A percentile compares a stretch with the other conserved stretches of the same genome.
phyloP scores from a whole-genome alignment of 2,329 filamentous ascomycete species.

The Pestalotiopsis sp. region DNA sequence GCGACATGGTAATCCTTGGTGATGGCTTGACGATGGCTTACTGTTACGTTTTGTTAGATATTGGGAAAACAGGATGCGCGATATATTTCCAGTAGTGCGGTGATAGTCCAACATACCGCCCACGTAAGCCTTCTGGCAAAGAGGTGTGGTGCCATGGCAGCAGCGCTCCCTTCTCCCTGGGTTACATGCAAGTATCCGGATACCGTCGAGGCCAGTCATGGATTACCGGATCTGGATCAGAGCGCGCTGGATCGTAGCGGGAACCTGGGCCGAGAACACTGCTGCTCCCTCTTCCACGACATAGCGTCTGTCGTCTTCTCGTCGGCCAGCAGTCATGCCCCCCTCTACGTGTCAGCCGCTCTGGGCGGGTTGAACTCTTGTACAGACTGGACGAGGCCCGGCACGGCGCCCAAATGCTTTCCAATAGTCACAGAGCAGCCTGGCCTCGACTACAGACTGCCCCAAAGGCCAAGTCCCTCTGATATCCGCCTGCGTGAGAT shows the following conservation, averaged over 20 bases:
- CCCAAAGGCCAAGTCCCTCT: neutral
- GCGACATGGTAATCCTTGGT: neutral
- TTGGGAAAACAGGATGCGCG: neutral
- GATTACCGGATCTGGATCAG: conserved; percentile 9
- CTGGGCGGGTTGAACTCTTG: neutral
- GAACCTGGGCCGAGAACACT: neutral
- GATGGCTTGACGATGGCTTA: neutral
- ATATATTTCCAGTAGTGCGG: neutral
- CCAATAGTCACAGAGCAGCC: neutral
- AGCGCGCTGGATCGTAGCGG: conserved; percentile 28
- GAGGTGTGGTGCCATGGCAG: neutral
- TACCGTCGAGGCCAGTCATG: neutral
- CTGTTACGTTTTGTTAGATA: neutral
- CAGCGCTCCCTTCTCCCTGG: neutral
- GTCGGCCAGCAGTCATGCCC: neutral
- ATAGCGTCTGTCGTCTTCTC: neutral
- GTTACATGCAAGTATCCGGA: neutral
- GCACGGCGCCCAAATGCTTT: neutral
- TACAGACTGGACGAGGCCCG: neutral
- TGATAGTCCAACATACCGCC: neutral
- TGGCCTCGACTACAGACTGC: neutral
- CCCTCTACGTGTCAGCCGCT: neutral
- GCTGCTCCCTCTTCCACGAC: neutral
- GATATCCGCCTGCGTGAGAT: neutral
- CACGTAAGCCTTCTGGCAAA: neutral